phyloP scores from a whole-genome alignment of 2,329 filamentous ascomycete species.

The Epichloe amarillans region DNA sequence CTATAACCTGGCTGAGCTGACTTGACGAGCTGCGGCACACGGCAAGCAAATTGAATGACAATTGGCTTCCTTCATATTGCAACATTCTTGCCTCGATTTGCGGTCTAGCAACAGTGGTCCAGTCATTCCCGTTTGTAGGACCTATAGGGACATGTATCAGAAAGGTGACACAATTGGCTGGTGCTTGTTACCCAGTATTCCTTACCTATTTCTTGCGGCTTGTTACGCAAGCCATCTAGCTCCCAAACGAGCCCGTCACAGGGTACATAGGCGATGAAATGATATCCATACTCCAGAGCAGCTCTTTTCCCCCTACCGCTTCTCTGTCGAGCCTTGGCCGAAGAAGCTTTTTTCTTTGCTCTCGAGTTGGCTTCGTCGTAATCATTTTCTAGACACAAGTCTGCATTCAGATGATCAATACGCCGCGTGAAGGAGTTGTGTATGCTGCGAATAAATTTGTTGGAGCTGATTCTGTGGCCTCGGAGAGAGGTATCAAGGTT shows the following conservation, averaged over 20 bases:
- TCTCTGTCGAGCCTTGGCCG: slow-evolving; percentile 19
- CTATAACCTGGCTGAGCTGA: slow-evolving; percentile 33
- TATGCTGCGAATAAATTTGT: slow-evolving; percentile 62
- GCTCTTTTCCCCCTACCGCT: slow-evolving; percentile 24
- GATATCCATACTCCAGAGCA: slow-evolving; percentile 53
- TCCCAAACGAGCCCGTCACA: slow-evolving; percentile 68
- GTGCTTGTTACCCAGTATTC: not conserved
- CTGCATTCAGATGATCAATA: slow-evolving; percentile 61
- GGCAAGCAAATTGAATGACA: slow-evolving; percentile 68
- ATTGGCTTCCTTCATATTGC: slow-evolving; percentile 47
- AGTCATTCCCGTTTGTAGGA: slow-evolving; percentile 30
- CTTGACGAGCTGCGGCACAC: slow-evolving; percentile 54
- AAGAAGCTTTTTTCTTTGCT: slow-evolving; percentile 17
- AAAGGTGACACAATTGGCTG: not conserved
- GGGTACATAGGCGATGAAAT: slow-evolving; percentile 84
- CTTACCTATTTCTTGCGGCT: slow-evolving; percentile 37
- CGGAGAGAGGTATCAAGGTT: slow-evolving; percentile 57
- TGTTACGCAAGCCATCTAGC: slow-evolving; percentile 68
- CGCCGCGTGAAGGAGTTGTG: slow-evolving; percentile 82
- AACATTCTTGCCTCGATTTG: slow-evolving; percentile 56
- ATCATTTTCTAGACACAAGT: slow-evolving; percentile 50
- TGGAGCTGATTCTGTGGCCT: slow-evolving; percentile 61
- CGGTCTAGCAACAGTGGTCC: slow-evolving; percentile 51
- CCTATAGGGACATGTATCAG: not conserved
- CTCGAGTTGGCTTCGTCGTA: slow-evolving; percentile 25